phyloP scores from a whole-genome alignment of 2,329 filamentous ascomycete genomes.

The Ophiognomonia clavigignenti-juglandacearum region DNA sequence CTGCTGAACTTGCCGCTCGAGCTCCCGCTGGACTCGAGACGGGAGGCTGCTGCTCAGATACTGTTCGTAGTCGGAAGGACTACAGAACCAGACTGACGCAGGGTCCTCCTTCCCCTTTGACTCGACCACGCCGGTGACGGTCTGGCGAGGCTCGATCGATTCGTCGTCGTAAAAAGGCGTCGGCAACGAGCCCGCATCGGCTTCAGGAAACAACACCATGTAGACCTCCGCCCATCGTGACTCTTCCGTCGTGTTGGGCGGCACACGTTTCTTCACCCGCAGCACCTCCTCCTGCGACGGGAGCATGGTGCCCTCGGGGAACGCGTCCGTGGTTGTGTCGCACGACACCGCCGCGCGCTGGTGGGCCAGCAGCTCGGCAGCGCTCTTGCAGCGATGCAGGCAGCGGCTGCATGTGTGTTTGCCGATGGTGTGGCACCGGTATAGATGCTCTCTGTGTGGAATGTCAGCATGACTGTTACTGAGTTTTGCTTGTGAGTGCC shows the following conservation, averaged over 20 bases:
- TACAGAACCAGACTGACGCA: slow-evolving; percentile 10
- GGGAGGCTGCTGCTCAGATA: slow-evolving; percentile 14
- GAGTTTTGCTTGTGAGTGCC: background rate
- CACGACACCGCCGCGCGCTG: slow-evolving; percentile 14
- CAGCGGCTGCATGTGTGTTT: slow-evolving; percentile 17
- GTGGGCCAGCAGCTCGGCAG: slow-evolving; percentile 13
- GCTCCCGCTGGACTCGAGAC: slow-evolving; percentile 13
- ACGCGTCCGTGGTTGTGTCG: slow-evolving; percentile 14
- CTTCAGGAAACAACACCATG: slow-evolving; percentile 12
- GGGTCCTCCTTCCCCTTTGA: background rate
- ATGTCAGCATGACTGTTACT: background rate
- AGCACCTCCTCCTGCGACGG: slow-evolving; percentile 14
- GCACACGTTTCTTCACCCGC: slow-evolving; percentile 15
- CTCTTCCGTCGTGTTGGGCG: slow-evolving; percentile 16
- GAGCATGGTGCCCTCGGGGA: slow-evolving; percentile 16
- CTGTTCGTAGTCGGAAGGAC: slow-evolving; percentile 14
- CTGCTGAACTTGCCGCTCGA: slow-evolving; percentile 14
- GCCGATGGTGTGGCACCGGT: slow-evolving; percentile 17
- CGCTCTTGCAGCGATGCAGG: slow-evolving; percentile 14
- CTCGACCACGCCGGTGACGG: background rate
- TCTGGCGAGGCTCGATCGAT: background rate
- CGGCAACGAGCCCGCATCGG: slow-evolving; percentile 3
- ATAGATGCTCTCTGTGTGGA: slow-evolving; percentile 13
- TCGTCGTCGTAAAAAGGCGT: slow-evolving; percentile 16
- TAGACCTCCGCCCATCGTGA: slow-evolving; percentile 16